Base-by-base conservation (phyloP, 208 protist genomes). In the Jaenimonas drosophilae region DNA sequence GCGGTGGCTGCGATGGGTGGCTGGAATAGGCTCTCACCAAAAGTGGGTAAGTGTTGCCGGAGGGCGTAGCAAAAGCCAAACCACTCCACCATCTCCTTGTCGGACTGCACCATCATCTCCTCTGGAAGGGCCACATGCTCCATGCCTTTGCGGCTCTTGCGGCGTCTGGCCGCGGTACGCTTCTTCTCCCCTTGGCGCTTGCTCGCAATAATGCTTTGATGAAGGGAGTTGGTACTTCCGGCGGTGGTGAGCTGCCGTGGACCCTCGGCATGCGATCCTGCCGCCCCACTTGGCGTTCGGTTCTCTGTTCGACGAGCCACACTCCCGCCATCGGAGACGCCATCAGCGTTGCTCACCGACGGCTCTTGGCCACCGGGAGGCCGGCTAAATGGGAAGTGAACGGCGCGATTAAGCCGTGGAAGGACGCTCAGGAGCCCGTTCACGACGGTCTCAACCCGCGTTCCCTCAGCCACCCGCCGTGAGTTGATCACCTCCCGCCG, bases 31-130 rank as follows among this genome's bases (percentile, higher is more conserved):
- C 38, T 29, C 46, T 62, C 66, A n/a, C 51, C 29, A 12, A 83
- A 47, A 9, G 25, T 23, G n/a, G 67, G 43, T 27, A 72, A 20
- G 3, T 44, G 54, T 29, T 66, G 56, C 1, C 79, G 70, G 37
- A 88, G 38, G 1, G 46, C 51, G 23, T 44, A 21, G 27, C 70
- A 79, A 29, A 88, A 80, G 27, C 66, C 67, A 47, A 75, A 88
- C 76, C 79, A 88, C 58, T 88, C 79, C 16, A 76, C 61, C 32
- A 73, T 32, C 24, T 74, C 73, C 44, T 76, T 69, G 37, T 70
- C 65, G 12, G 71, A 41, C 4, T 44, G 7, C 2, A 60, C 27
- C 23, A 72, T 17, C 40, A 81, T 17, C 5, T 54, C 47, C 7
- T 57, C 28, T 14, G 64, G 49, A 11, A 67, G n/a, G 11, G 29